Evolutionary conservation across 140 eudicot genomes (phyloP).

Genomic region (Bidens hawaiensis): DNA sequence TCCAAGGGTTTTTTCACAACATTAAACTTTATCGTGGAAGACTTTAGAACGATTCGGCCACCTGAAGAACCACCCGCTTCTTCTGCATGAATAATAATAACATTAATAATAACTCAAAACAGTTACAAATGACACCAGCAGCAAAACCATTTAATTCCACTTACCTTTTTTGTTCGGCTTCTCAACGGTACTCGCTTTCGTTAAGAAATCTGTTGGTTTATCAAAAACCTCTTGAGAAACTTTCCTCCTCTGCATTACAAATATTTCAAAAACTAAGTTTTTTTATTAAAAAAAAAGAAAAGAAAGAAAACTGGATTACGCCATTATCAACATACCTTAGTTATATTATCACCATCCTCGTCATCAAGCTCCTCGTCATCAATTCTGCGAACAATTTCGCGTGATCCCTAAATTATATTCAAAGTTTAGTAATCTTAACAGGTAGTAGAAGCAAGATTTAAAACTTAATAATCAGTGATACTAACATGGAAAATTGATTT

Average conservation of each 20-base stretch:
- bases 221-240: constrained; percentile 15
- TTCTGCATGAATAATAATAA: constrained; percentile 11
- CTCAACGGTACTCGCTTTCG: constrained; percentile 6
- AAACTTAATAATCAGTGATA: not conserved
- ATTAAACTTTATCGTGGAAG: constrained; percentile 31
- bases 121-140: not conserved
- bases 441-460: not conserved
- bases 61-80: constrained; percentile 1
- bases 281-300: not conserved
- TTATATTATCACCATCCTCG: constrained; percentile 34
- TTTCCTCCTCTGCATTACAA: constrained; percentile 28
- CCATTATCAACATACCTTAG: not conserved
- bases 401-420: constrained; percentile 39
- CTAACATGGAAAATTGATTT: constrained; percentile 59
- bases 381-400: constrained; percentile 42
- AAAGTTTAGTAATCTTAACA: not conserved
- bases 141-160: not conserved
- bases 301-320: not conserved
- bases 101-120: not conserved
- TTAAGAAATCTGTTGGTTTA: constrained; percentile 30
- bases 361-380: constrained; percentile 61
- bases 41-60: constrained; percentile 30
- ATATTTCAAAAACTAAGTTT: not conserved
- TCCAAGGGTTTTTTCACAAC: constrained; percentile 35
- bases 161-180: constrained; percentile 17